Base-by-base conservation (phyloP, 2,329 filamentous ascomycete genomes). In the Exophiala spinifera region DNA sequence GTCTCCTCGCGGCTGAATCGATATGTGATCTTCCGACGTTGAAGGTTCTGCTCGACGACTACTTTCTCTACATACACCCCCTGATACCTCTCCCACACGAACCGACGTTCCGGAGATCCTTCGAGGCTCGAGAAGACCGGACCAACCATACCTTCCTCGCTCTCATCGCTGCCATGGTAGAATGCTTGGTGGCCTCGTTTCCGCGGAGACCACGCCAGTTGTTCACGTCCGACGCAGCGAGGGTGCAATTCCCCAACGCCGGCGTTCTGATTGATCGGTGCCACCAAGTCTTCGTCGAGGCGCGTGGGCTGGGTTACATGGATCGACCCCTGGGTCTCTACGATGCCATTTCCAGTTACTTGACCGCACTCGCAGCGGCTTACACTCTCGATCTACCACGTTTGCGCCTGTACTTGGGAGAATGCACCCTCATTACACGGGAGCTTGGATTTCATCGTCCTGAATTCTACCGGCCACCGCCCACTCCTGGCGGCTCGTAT, bases 11-110 rank as follows among this genome's bases (percentile, higher is more conserved):
- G 3, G 79, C 69, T 49, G 74, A 77, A 59, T 69, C 72, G 3
- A 77, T 77, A 44, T 76, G 74, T 56, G 68, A 73, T 3, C 47
- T 75, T 17, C 60, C 66, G 13, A 72, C 72, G 0, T 61, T 76
- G 39, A 66, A 69, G 47, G 61, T 72, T 5, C 62, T 77, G 3
- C 56, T 77, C 11, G 74, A 76, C 57, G 74, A 77, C 61, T 77
- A 71, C 51, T 77, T 77, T 51, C 73, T 70, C 6, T 76, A 75
- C 56, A 76, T 77, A 34, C 74, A 77, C 57, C 74, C 74, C 13
- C 60, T 77, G 46, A 68, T 75, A 13, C 74, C 74, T 4, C 52
- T 77, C 21, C 74, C 74, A 4, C 74, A 77, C 61, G 74, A 77
- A 49, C 73, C 72, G 15, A 72, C 71, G 19, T 77, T 76, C 51